phyloP scores from a whole-genome alignment of 192 early-diverging fungal genomes.

The Backusella mclennaniae region DNA sequence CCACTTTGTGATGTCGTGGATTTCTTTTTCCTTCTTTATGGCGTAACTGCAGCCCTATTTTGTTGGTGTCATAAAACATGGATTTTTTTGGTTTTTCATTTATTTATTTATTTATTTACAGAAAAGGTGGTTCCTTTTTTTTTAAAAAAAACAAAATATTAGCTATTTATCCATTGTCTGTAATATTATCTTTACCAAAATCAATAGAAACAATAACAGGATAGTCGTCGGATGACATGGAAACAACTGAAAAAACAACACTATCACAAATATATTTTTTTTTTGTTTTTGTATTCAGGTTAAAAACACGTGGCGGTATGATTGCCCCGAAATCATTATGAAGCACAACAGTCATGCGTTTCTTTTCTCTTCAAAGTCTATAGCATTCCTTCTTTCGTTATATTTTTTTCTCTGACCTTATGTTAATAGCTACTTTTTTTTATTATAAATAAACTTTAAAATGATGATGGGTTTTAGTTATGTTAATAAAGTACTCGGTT shows the following conservation, averaged over 20 bases:
- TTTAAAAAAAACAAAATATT: background rate
- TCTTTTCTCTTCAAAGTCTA: too few species aligned
- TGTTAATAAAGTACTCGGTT: too few species aligned
- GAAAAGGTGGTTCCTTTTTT: constrained; percentile 2
- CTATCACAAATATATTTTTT: too few species aligned
- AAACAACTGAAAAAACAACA: background rate
- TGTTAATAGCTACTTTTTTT: too few species aligned
- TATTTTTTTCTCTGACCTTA: too few species aligned
- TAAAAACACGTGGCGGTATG: too few species aligned
- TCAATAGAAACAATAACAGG: constrained; percentile 44
- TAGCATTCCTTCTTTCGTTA: too few species aligned
- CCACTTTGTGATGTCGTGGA: constrained; percentile 46
- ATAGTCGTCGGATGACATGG: constrained; percentile 21
- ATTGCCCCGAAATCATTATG: too few species aligned
- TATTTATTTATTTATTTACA: background rate
- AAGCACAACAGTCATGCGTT: too few species aligned
- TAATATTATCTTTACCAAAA: constrained; percentile 27
- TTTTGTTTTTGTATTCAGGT: too few species aligned
- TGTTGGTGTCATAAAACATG: background rate
- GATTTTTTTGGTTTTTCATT: background rate
- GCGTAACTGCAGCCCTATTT: constrained; percentile 39
- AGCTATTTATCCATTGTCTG: background rate
- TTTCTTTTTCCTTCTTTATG: constrained; percentile 40
- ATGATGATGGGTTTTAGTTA: too few species aligned
- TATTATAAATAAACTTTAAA: too few species aligned